Base-by-base conservation (phyloP, 2,329 filamentous ascomycete genomes). In the Ophiocordyceps camponoti-leonardi region DNA sequence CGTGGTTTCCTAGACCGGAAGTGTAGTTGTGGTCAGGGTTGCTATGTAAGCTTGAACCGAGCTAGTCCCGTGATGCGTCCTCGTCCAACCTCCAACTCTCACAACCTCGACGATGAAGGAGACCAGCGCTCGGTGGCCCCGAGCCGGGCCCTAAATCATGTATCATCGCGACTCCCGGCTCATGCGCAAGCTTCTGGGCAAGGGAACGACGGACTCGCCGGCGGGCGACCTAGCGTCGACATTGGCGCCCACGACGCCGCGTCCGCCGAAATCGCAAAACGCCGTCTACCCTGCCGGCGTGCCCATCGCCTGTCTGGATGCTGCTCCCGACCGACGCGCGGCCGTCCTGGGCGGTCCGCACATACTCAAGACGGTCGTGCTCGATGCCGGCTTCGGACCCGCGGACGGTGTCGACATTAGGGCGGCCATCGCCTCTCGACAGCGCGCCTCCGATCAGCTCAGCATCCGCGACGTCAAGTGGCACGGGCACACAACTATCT, bases 391-490 rank as follows among this genome's bases (percentile, higher is more conserved):
- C 52, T 61, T 69, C 30, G 61, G 58, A 22, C 67, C 79, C 48
- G 66, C 61, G 39, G 76, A 81, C 19, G 72, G 72, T 10, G 56
- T 77, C 47, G 77, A 81, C 53, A 54, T 81, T 47, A 71, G 76
- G 46, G 65, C 72, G 14, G 64, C 70, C 18, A 77, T 81, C 47
- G 65, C 65, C 14, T 63, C 69, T 12, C 70, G 74, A 48, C 62
- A 67, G 43, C 56, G 19, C 19, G 58, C 56, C 10, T 60, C 62
- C 18, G 77, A 81, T 49, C 76, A 80, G 57, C 65, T 81, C 43
- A 78, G 76, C 33, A 79, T 81, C 50, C 72, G 73, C 51, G 74
- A 79, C 49, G 75, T 77, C 44, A 77, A 75, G 55, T 77, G 77
- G 69, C 66, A 72, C 28, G 66, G 63, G 47, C 67, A 69, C 49